Conservation (phyloP, 306 rosid species). For the Urtica urens region DNA sequence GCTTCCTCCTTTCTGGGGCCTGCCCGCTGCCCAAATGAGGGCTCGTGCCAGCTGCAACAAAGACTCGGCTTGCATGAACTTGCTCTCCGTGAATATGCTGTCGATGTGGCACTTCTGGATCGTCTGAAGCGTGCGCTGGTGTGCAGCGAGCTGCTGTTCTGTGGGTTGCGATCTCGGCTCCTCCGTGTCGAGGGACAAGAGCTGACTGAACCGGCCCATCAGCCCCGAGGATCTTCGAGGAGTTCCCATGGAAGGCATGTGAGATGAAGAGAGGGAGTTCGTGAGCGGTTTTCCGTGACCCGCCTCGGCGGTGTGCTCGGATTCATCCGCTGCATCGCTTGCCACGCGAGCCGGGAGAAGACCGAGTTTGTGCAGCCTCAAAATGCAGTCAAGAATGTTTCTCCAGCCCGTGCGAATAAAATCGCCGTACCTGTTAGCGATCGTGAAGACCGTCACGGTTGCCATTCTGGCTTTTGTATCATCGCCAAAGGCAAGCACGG, state of each 20-base stretch:
- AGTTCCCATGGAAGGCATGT: slow-evolving; percentile 76
- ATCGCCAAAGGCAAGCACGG: slow-evolving; percentile 89
- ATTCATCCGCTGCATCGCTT: slow-evolving; percentile 87
- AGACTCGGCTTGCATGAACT: slow-evolving; percentile 92
- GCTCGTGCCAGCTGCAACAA: slow-evolving; percentile 88
- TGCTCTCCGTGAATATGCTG: slow-evolving; percentile 93
- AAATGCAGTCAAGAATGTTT: slow-evolving; percentile 89
- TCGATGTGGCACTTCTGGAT: slow-evolving; percentile 93
- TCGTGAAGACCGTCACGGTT: slow-evolving; percentile 81
- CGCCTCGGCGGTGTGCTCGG: slow-evolving; percentile 69
- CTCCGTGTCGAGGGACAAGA: slow-evolving; percentile 91
- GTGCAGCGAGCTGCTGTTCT: slow-evolving; percentile 98
- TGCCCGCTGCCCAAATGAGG: slow-evolving; percentile 95
- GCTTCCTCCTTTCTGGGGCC: slow-evolving; percentile 87
- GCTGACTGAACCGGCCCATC: slow-evolving; percentile 98
- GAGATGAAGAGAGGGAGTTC: slow-evolving; percentile 74
- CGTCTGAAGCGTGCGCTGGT: slow-evolving; percentile 93
- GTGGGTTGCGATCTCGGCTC: slow-evolving; percentile 99
- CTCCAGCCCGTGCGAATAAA: slow-evolving; percentile 97
- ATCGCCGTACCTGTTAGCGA: slow-evolving; percentile 91
- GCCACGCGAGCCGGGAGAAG: slow-evolving; percentile 98
- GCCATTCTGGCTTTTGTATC: slow-evolving; percentile 95
- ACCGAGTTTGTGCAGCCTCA: slow-evolving; percentile 93
- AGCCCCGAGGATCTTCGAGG: slow-evolving; percentile 94
- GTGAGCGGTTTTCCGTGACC: slow-evolving; percentile 69